These are phyloP conservation scores for Alternaria ethzedia DNA, from an alignment of 2,329 filamentous ascomycete species.

Conservation along the genomic window DNA sequence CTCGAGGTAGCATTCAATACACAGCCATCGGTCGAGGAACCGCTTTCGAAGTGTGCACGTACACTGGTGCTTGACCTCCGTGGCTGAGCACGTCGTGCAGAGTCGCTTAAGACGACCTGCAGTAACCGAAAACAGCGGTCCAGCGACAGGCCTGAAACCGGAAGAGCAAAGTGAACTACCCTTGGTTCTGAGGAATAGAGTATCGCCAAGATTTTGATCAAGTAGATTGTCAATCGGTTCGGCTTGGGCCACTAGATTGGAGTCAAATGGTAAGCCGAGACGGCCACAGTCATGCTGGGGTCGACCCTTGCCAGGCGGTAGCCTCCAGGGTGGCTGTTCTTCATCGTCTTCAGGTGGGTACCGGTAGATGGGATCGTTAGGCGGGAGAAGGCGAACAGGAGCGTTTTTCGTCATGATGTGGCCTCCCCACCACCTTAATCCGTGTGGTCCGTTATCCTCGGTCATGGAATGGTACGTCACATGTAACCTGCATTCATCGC, in stretches of 20 bases:
- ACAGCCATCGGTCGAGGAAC: conserved; percentile 28
- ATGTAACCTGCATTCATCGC: conserved; percentile 38
- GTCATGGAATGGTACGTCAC: conserved; percentile 30
- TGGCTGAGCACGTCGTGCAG: conserved; percentile 15
- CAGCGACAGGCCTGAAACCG: not conserved
- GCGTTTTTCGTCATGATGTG: conserved; percentile 15
- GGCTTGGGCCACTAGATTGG: not conserved
- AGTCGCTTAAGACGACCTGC: not conserved
- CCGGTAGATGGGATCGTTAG: not conserved
- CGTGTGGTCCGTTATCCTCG: conserved; percentile 25
- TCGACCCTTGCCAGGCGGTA: not conserved
- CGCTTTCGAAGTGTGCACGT: conserved; percentile 24
- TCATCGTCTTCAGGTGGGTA: conserved; percentile 6
- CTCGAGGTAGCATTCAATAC: conserved; percentile 17
- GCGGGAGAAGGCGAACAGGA: conserved; percentile 25
- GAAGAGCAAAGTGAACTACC: not conserved
- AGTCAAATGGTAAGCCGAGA: not conserved
- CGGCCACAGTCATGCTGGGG: not conserved
- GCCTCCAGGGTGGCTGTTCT: not conserved
- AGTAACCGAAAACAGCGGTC: not conserved
- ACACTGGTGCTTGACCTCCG: conserved; percentile 12
- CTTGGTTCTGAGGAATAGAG: not conserved
- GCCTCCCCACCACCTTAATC: conserved; percentile 27
- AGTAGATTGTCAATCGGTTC: not conserved
- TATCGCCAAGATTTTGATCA: not conserved